These are phyloP conservation scores for Zalaria obscura DNA, from an alignment of 2,329 filamentous ascomycete species.

Conservation along the genomic window DNA sequence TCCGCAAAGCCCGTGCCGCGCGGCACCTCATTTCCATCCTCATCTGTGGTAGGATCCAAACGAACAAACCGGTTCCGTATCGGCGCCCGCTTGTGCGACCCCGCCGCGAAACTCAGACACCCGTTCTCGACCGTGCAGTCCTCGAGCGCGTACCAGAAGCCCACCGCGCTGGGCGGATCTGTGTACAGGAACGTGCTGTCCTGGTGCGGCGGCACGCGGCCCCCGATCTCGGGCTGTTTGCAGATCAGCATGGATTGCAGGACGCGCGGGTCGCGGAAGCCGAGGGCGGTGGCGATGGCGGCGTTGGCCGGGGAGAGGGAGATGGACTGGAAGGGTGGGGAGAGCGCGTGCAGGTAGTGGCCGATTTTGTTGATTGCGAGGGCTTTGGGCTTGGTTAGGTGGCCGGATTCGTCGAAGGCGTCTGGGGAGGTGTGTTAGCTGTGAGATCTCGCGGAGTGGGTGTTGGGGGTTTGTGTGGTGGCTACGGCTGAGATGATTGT, in stretches of 20 bases:
- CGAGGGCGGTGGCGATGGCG: slow-evolving; percentile 55
- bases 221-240: slow-evolving; percentile 94
- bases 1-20: slow-evolving; percentile 44
- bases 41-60: slow-evolving; percentile 20
- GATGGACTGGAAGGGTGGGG: slow-evolving; percentile 32
- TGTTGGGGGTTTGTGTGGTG: background rate
- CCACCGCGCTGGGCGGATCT: slow-evolving; percentile 72
- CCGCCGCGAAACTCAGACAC: slow-evolving; percentile 73
- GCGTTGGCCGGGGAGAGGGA: slow-evolving; percentile 41
- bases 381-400: slow-evolving; percentile 63
- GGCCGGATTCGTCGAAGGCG: slow-evolving; percentile 55
- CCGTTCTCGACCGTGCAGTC: slow-evolving; percentile 80
- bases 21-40: slow-evolving; percentile 28
- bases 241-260: slow-evolving; percentile 97
- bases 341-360: slow-evolving; percentile 34
- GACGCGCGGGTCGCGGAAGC: slow-evolving; percentile 60
- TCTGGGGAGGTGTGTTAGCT: slow-evolving; percentile 30
- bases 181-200: slow-evolving; percentile 91
- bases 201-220: slow-evolving; percentile 79
- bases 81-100: slow-evolving; percentile 62
- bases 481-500: background rate
- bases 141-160: slow-evolving; percentile 96
- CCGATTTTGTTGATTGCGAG: slow-evolving; percentile 63
- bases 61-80: slow-evolving; percentile 66
- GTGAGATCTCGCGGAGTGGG: background rate